phyloP scores from a whole-genome alignment of 441 rosid species.

The Metrosideros polymorpha region DNA sequence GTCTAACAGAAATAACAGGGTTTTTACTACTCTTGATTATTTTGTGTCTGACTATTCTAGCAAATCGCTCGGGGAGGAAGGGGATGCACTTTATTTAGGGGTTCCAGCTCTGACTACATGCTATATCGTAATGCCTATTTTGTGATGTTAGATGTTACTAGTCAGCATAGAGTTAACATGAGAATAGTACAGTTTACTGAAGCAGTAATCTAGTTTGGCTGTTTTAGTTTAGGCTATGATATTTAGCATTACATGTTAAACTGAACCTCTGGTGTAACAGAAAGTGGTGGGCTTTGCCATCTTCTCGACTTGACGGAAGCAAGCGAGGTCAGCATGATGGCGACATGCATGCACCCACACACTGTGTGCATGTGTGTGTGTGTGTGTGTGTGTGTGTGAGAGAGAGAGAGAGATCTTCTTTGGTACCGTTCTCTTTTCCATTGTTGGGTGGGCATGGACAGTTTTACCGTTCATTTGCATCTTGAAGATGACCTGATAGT shows the following conservation, averaged over 20 bases:
- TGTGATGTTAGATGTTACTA: neutral
- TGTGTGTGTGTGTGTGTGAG: neutral
- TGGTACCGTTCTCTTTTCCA: neutral
- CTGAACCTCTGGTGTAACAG: neutral
- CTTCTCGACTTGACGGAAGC: neutral
- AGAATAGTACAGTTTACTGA: neutral
- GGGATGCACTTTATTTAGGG: neutral
- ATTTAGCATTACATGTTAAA: neutral
- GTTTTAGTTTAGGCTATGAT: neutral
- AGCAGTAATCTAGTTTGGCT: neutral
- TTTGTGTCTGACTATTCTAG: neutral
- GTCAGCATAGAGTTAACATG: neutral
- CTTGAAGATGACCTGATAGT: neutral
- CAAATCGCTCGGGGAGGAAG: neutral
- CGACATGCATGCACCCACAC: neutral
- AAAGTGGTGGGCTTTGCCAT: neutral
- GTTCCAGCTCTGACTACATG: neutral
- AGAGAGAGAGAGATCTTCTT: neutral
- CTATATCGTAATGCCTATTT: neutral
- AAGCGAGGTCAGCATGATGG: neutral
- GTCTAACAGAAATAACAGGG: neutral
- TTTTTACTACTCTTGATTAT: neutral
- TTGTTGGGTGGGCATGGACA: neutral
- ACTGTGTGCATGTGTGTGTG: rapidly evolving
- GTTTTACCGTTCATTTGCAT: neutral